Base-by-base conservation (phyloP, 139 green algal genomes). In the Coccomyxa sp. region DNA sequence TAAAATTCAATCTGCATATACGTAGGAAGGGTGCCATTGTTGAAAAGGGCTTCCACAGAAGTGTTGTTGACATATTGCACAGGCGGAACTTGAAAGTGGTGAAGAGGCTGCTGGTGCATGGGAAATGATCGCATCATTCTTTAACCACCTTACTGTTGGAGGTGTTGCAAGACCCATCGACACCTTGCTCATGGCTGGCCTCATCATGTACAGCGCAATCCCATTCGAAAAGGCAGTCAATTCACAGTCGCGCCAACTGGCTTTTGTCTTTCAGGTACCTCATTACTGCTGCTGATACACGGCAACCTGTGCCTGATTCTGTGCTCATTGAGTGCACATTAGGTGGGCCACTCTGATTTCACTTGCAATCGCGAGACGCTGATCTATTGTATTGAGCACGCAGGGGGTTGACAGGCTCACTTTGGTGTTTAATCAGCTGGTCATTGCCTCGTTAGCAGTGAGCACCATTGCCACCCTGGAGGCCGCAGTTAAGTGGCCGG, bases 351-450 rank as follows among this genome's bases (percentile, higher is more conserved):
- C 38, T 51, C 3, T 51, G 38, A 3, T 51, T 51, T 51, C 38
- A 51, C 3, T 51, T 51, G 38, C 7, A 51, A 51, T 51, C 38
- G 38, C 7, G 38, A 51, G 38, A 51, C 38, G 38, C 38, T 51
- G 38, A 51, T 51, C 38, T 51, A 51, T 11, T 7, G 38, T 51
- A 51, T 7, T 51, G 38, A 51, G 38, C 38, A 31, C 58, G 76
- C 76, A 80, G 76, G 76, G 76, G 15, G 13, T 80, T 17, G 31
- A 80, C 76, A 80, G 76, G 76, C 76, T 80, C 23, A n/a, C 30
- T 17, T 32, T 80, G 76, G 76, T 80, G 16, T 80, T 80, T 16
- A 18, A 58, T 28, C 76, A 80, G 31, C 76, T 80, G 76, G 76
- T 59, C 31, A 80, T 80, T 27, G 76, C 76, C 30, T 60, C 30